phyloP scores from a whole-genome alignment of 331 rosid genomes.

The Erythrophleum ivorense region DNA sequence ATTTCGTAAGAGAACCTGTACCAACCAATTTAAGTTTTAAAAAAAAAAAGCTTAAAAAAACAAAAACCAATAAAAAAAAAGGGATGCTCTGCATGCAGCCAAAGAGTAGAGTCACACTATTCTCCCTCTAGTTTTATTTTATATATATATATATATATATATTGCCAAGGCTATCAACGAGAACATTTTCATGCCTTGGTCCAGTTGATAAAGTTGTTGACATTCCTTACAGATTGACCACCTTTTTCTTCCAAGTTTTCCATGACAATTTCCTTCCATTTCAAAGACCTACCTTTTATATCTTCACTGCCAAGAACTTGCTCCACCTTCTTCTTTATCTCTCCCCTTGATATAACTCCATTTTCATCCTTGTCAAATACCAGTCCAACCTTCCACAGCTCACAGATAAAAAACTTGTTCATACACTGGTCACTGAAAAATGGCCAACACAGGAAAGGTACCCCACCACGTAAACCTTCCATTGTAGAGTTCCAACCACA shows the following conservation, averaged over 20 bases:
- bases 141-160: too few species aligned
- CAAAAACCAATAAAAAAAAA: too few species aligned
- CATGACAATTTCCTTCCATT: background rate
- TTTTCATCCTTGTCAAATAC: conserved; percentile 45
- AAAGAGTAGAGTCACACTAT: too few species aligned
- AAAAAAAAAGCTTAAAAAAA: too few species aligned
- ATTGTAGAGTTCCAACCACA: conserved; percentile 84
- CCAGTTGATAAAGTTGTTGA: conserved; percentile 44
- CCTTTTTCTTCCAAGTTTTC: background rate
- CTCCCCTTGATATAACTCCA: conserved; percentile 24
- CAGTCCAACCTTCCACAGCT: conserved; percentile 69
- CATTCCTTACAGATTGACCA: background rate
- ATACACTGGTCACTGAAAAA: conserved; percentile 61
- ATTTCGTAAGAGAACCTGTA: too few species aligned
- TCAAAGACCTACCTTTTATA: conserved; percentile 44
- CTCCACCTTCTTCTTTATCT: conserved; percentile 61
- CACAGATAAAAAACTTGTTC: conserved; percentile 58
- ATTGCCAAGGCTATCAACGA: background rate
- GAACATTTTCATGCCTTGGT: background rate
- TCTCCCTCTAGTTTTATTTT: too few species aligned
- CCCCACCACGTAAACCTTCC: conserved; percentile 58
- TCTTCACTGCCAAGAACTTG: conserved; percentile 44
- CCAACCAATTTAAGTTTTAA: too few species aligned
- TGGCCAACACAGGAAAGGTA: conserved; percentile 74
- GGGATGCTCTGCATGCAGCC: too few species aligned